Percentiles rank a stretch among this genome's conserved stretches.
These are phyloP conservation scores for Papiliotrema laurentii DNA, from an alignment of 1,284 basidiomycete genomes.

Conservation along the genomic window DNA sequence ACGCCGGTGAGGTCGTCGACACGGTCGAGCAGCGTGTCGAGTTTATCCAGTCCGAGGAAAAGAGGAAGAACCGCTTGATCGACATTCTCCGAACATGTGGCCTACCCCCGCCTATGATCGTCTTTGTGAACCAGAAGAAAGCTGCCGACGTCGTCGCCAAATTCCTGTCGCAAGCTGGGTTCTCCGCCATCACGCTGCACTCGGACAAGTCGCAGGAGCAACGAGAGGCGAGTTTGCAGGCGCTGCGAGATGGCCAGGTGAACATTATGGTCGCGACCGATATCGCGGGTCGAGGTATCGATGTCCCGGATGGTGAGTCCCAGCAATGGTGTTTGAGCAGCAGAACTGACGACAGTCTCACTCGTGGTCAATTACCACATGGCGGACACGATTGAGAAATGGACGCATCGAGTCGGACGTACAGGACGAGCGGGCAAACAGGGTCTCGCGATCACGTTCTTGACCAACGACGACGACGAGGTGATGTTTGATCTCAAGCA, in stretches of 20 bases:
- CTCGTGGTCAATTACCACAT: conserved; percentile 98
- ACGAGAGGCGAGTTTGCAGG: conserved; percentile 83
- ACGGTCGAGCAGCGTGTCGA: conserved; percentile 96
- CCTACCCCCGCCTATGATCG: conserved; percentile 88
- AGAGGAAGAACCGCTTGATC: conserved; percentile 82
- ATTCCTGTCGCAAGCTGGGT: conserved; percentile 78
- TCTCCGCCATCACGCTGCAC: conserved; percentile 81
- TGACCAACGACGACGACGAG: conserved; percentile 93
- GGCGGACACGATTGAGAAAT: conserved; percentile 86
- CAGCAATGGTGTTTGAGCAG: not conserved
- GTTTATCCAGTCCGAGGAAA: conserved; percentile 87
- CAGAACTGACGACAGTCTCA: conserved; percentile 54
- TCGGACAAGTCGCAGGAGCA: conserved; percentile 97
- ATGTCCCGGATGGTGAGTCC: conserved; percentile 69
- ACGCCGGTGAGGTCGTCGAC: conserved; percentile 94
- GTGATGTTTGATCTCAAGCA: conserved; percentile 70
- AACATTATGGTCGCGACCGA: conserved; percentile 93
- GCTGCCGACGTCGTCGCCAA: conserved; percentile 94
- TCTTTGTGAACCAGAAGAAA: conserved; percentile 99
- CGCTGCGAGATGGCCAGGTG: conserved; percentile 75
- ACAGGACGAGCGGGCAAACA: conserved; percentile 96
- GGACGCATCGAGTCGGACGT: conserved; percentile 83
- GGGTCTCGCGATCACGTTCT: conserved; percentile 89
- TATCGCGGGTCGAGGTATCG: conserved; percentile 95
- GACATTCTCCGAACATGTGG: conserved; percentile 83